A percentile compares a stretch with the other conserved stretches of the same genome.
phyloP scores from a whole-genome alignment of 176 grass and related monocot genomes.

The Juncus effusus region DNA sequence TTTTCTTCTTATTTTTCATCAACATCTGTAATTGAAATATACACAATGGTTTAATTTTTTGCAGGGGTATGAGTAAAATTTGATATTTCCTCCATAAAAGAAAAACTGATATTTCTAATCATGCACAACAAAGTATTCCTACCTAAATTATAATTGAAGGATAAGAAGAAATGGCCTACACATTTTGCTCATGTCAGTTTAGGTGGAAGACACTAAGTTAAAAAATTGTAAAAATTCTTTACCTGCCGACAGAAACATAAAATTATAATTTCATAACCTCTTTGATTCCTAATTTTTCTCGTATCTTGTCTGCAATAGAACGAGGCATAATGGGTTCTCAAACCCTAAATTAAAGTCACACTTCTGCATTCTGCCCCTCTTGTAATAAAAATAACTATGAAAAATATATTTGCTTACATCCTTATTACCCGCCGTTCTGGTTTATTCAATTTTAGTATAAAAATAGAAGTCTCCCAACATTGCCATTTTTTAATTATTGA shows the following conservation, averaged over 20 bases:
- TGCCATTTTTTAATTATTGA: too few relatives aligned
- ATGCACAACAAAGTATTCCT: background rate
- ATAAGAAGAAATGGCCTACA: conserved; percentile 18
- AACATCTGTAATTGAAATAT: too few relatives aligned
- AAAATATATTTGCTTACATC: background rate
- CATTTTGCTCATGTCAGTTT: conserved; percentile 18
- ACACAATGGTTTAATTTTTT: too few relatives aligned
- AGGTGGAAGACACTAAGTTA: conserved; percentile 5
- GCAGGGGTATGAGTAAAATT: too few relatives aligned
- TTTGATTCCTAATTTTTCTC: conserved; percentile 18
- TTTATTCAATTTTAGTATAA: too few relatives aligned
- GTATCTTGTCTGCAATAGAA: conserved; percentile 1
- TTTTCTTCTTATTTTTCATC: too few relatives aligned
- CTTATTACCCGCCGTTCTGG: too few relatives aligned
- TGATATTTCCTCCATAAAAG: too few relatives aligned
- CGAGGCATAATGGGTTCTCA: conserved; percentile 9
- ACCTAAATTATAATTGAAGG: background rate
- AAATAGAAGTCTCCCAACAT: too few relatives aligned
- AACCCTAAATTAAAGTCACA: too few relatives aligned
- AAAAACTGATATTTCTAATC: too few relatives aligned
- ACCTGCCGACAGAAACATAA: conserved; percentile 18
- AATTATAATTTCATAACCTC: conserved; percentile 3
- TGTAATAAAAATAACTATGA: background rate
- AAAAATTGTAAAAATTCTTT: conserved; percentile 19
- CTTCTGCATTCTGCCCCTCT: background rate